Conservation (phyloP, 148 eudicot species). For the Silene latifolia region DNA sequence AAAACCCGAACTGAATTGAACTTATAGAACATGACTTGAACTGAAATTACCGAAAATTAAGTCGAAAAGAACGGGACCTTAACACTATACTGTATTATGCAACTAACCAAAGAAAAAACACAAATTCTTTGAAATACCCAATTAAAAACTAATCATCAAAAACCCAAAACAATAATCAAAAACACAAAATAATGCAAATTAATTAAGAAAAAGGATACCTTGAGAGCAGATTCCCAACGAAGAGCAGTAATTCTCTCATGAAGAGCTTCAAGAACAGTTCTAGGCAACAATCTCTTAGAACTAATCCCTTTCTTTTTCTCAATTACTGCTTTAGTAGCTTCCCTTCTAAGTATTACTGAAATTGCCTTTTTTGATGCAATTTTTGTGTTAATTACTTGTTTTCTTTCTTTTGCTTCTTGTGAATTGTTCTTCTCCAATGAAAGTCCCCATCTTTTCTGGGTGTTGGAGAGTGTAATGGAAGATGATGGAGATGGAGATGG, state of each 20-base stretch:
- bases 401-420: slow-evolving; percentile 51
- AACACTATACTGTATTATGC: too few species aligned
- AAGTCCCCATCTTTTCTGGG: slow-evolving; percentile 17
- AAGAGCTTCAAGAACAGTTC: slow-evolving; percentile 87
- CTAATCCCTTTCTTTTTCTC: slow-evolving; percentile 75
- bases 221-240: slow-evolving; percentile 94
- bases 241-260: slow-evolving; percentile 83
- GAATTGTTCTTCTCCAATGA: slow-evolving; percentile 29
- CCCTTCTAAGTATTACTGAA: slow-evolving; percentile 73
- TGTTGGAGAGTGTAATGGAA: slow-evolving; percentile 15
- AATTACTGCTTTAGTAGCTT: slow-evolving; percentile 85
- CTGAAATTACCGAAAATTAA: too few species aligned
- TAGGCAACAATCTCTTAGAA: slow-evolving; percentile 64
- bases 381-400: slow-evolving; percentile 55
- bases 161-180: not conserved
- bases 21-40: too few species aligned
- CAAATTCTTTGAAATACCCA: too few species aligned
- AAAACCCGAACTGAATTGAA: too few species aligned
- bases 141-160: too few species aligned
- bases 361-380: slow-evolving; percentile 78
- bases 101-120: too few species aligned
- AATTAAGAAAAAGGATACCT: slow-evolving; percentile 30
- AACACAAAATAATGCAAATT: not conserved
- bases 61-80: too few species aligned
- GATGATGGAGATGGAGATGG: slow-evolving; percentile 15